Percentiles rank a stretch among this genome's conserved stretches.
These are phyloP conservation scores for Lignosus rhinocerotis DNA, from an alignment of 1,284 basidiomycete species.

Conservation along the genomic window DNA sequence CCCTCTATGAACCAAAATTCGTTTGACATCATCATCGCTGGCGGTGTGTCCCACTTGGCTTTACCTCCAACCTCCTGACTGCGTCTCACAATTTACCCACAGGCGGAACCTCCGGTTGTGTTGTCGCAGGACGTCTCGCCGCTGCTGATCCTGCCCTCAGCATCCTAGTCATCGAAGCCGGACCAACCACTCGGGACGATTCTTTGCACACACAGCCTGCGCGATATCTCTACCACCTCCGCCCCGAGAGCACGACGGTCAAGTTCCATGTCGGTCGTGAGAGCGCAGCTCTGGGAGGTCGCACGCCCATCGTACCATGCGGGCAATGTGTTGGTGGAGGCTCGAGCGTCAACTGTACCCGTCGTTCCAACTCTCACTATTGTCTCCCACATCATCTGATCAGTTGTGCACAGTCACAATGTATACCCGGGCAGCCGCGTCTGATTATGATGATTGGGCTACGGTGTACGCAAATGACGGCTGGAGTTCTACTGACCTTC, in stretches of 20 bases:
- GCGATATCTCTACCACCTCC: slow-evolving; percentile 43
- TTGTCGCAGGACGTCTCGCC: slow-evolving; percentile 48
- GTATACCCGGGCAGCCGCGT: slow-evolving; percentile 54
- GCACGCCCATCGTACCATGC: slow-evolving; percentile 41
- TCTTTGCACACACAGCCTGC: slow-evolving; percentile 51
- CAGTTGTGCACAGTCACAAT: slow-evolving; percentile 41
- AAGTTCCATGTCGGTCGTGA: slow-evolving; percentile 44
- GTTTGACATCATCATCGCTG: slow-evolving; percentile 19
- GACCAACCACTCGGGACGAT: slow-evolving; percentile 44
- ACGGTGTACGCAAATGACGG: slow-evolving; percentile 47
- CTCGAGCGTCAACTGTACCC: slow-evolving; percentile 56
- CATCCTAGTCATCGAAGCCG: slow-evolving; percentile 48
- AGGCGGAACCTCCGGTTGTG: slow-evolving; percentile 50
- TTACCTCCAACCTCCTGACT: background rate
- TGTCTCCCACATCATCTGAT: background rate
- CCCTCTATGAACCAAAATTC: slow-evolving; percentile 6
- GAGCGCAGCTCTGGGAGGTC: slow-evolving; percentile 44
- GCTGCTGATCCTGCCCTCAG: slow-evolving; percentile 44
- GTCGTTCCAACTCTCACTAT: background rate
- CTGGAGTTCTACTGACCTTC: slow-evolving; percentile 52
- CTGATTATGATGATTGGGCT: slow-evolving; percentile 62
- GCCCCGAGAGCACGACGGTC: slow-evolving; percentile 41
- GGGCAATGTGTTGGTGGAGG: slow-evolving; percentile 61
- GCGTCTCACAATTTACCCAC: background rate
- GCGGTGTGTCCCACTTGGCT: slow-evolving; percentile 2